A percentile compares a stretch with the other conserved stretches of the same genome.
Conservation (phyloP, 2,329 filamentous ascomycete genomes). For the Botrytis byssoidea region DNA sequence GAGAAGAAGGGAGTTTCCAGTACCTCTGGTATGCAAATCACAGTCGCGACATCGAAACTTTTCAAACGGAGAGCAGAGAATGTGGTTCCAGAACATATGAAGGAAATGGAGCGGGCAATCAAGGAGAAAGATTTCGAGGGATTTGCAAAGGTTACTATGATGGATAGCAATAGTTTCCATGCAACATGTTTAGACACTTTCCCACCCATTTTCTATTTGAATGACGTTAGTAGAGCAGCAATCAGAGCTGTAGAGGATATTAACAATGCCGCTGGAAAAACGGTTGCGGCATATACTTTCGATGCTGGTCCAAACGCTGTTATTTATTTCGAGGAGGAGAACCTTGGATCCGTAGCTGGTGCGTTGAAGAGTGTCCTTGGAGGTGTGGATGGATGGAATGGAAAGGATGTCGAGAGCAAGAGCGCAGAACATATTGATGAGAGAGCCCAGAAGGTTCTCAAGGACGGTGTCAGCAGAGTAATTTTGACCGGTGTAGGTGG, state of each 20-base stretch:
- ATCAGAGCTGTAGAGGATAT: slow-evolving; percentile 87
- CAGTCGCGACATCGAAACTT: slow-evolving; percentile 84
- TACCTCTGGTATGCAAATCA: slow-evolving; percentile 95
- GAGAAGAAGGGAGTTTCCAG: slow-evolving; percentile 95
- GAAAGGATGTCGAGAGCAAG: slow-evolving; percentile 50
- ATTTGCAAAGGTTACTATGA: slow-evolving; percentile 92
- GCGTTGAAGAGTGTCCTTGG: slow-evolving; percentile 69
- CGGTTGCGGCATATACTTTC: slow-evolving; percentile 91
- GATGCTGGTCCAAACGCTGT: slow-evolving; percentile 97
- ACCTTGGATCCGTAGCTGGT: slow-evolving; percentile 70
- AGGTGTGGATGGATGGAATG: slow-evolving; percentile 70
- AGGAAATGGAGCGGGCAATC: slow-evolving; percentile 80
- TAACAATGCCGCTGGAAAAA: slow-evolving; percentile 75
- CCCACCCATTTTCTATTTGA: slow-evolving; percentile 98
- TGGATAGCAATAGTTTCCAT: slow-evolving; percentile 96
- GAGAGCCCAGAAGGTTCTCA: slow-evolving; percentile 62
- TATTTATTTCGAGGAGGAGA: slow-evolving; percentile 86
- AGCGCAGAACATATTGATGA: slow-evolving; percentile 61
- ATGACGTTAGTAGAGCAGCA: slow-evolving; percentile 84
- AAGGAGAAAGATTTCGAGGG: slow-evolving; percentile 73
- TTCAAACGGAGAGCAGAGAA: slow-evolving; percentile 73
- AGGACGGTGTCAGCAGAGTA: slow-evolving; percentile 79
- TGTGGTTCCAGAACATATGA: slow-evolving; percentile 82
- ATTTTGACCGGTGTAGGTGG: slow-evolving; percentile 92
- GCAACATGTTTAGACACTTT: slow-evolving; percentile 91